Evolutionary conservation across 805 yeast genomes (phyloP), one percentile per base, ranked within the genome.

Genomic region (Diddensiella santjacobensis): DNA sequence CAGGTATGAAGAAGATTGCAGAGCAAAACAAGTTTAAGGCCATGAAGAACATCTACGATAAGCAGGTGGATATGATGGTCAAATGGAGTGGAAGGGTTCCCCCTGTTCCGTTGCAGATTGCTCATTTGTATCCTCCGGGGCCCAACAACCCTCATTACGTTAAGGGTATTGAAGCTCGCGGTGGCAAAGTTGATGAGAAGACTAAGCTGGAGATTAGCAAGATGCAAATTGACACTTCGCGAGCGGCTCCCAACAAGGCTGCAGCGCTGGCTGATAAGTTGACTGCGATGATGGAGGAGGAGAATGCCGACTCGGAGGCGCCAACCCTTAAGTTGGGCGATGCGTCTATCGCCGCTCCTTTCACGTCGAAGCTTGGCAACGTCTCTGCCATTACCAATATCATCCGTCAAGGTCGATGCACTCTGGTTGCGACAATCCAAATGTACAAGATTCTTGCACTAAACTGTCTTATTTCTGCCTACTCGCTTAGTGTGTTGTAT

Each of bases 321-420:
- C 99, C 99, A 50, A 80, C 84, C 41, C 78, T 93, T 71, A 93
- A 93, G 68, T 74, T 93, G 48, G 99, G 99, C 60, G 99, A 93
- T 71, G 99, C 99, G 11, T 90, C 97, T 20, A 96, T 95, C 61
- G 99, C 99, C 47, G 99, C 99, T 29, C 99, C 99, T 41, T 88
- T 93, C 68, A 93, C 99, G 17, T 90, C 98, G 20, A 93, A 93
- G 66, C 78, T 93, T 56, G 80, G 96, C 22, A 86, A 84, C 62
- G 99, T 93, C 26, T 79, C 90, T 47, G 84, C 99, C 48, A 96
- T 93, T 48, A 86, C 96, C 45, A 84, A 89, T 64, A 86, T 93
- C 56, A 80, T 93, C 58, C 89, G 99, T 70, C 97, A 93, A 74
- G 99, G 99, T 56, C 88, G 99, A 71, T 87, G 96, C 74, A 96